A percentile compares a stretch with the other conserved stretches of the same genome.
phyloP scores from a whole-genome alignment of 768 basidiomycete species.

The Tubosaeta sp. region DNA sequence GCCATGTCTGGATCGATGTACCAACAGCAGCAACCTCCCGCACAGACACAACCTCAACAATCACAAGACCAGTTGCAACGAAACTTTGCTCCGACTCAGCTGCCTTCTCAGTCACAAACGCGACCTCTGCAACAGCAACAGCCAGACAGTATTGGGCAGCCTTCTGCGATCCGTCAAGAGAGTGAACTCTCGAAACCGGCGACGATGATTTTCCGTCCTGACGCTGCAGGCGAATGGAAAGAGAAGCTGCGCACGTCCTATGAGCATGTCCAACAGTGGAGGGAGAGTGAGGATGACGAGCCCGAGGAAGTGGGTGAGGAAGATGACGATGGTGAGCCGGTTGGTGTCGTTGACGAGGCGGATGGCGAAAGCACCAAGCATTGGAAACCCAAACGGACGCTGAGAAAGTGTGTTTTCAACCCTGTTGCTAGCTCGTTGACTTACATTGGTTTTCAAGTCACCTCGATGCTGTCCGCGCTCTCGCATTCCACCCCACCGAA shows the following conservation, averaged over 20 bases:
- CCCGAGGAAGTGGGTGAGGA: conserved; percentile 68
- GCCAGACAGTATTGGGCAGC: conserved; percentile 17
- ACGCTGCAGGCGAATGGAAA: conserved; percentile 83
- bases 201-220: conserved; percentile 86
- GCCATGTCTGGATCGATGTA: conserved; percentile 32
- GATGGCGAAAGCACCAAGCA: conserved; percentile 68
- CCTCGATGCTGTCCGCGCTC: conserved; percentile 85
- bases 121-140: conserved; percentile 15
- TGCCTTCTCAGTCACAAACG: conserved; percentile 23
- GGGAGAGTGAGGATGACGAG: conserved; percentile 52
- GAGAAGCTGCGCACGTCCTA: conserved; percentile 68
- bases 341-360: conserved; percentile 52
- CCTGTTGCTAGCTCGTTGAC: conserved; percentile 1
- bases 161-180: conserved; percentile 11
- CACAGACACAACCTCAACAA: conserved; percentile 25
- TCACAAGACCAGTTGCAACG: conserved; percentile 29
- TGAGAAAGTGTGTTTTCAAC: conserved; percentile 71
- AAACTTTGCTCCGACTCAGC: conserved; percentile 28
- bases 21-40: conserved; percentile 33
- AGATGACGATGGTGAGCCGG: conserved; percentile 56
- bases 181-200: conserved; percentile 24
- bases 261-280: conserved; percentile 39
- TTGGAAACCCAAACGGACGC: conserved; percentile 83
- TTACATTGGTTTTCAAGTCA: conserved; percentile 51
- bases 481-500: conserved; percentile 86